Conservation (phyloP, 108 stramenopile genomes). For the Nitzschia palea region DNA sequence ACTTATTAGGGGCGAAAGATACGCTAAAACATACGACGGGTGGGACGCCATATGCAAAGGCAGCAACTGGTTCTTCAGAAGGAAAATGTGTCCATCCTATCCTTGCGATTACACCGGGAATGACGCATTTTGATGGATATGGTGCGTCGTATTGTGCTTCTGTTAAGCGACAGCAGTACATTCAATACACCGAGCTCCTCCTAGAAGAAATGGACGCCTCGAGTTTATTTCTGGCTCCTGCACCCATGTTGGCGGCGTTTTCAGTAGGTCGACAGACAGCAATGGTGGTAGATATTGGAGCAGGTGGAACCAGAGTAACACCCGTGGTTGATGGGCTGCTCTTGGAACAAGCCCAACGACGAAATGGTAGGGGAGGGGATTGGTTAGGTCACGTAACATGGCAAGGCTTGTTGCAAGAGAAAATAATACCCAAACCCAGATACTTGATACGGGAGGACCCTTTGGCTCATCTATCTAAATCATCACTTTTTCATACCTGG, state of each 20-base stretch:
- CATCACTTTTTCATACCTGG: slow-evolving; percentile 58
- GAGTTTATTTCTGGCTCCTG: slow-evolving; percentile 71
- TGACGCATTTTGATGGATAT: slow-evolving; percentile 25
- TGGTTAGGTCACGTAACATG: slow-evolving; percentile 71
- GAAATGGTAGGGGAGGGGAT: slow-evolving; percentile 73
- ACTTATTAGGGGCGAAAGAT: slow-evolving; percentile 52
- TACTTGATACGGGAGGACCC: slow-evolving; percentile 42
- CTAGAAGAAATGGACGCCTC: slow-evolving; percentile 77
- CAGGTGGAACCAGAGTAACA: slow-evolving; percentile 67
- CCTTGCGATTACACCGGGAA: slow-evolving; percentile 46
- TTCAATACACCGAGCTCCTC: slow-evolving; percentile 59
- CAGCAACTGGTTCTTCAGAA: slow-evolving; percentile 14
- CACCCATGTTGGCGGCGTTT: slow-evolving; percentile 83
- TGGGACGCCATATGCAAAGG: slow-evolving; percentile 23
- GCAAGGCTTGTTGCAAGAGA: slow-evolving; percentile 55
- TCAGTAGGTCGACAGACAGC: slow-evolving; percentile 78
- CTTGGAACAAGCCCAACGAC: slow-evolving; percentile 61
- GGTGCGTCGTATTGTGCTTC: slow-evolving; percentile 25
- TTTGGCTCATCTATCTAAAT: not conserved
- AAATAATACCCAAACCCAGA: slow-evolving; percentile 40
- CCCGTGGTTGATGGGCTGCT: slow-evolving; percentile 83
- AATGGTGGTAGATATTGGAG: slow-evolving; percentile 76
- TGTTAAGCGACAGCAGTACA: slow-evolving; percentile 46
- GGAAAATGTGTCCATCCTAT: slow-evolving; percentile 53
- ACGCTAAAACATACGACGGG: slow-evolving; percentile 76